Conservation (phyloP, 331 rosid species). For the Quercus lobata region DNA sequence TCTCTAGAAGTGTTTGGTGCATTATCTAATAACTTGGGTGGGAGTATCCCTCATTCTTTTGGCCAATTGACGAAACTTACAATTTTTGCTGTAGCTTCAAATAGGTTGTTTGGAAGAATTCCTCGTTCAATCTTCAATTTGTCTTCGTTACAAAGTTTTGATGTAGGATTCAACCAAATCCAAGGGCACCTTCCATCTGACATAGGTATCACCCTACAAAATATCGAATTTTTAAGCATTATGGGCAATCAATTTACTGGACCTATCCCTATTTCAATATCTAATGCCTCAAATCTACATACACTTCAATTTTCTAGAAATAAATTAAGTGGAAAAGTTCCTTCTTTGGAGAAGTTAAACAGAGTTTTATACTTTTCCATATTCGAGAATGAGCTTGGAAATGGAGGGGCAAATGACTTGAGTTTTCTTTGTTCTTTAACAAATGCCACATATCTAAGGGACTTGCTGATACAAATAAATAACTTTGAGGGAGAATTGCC, state of each 20-base stretch:
- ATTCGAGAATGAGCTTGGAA: neutral
- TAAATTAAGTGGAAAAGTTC: too few relatives aligned
- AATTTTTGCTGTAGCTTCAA: fast-evolving
- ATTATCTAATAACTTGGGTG: too few relatives aligned
- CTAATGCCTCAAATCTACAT: too few relatives aligned
- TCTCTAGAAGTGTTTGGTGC: fast-evolving
- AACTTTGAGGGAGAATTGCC: constrained; percentile 7
- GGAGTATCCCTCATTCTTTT: too few relatives aligned
- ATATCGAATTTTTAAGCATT: fast-evolving
- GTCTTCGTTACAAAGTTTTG: fast-evolving
- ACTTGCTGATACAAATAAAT: neutral
- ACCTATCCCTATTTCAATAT: too few relatives aligned
- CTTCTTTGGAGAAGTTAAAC: too few relatives aligned
- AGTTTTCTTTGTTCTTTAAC: neutral
- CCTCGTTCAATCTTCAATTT: too few relatives aligned
- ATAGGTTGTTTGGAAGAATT: too few relatives aligned
- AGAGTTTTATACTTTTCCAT: fast-evolving
- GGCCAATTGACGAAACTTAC: too few relatives aligned
- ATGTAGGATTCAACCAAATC: too few relatives aligned
- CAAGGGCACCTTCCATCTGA: too few relatives aligned
- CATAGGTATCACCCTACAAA: too few relatives aligned
- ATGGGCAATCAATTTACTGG: fast-evolving
- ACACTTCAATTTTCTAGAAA: fast-evolving
- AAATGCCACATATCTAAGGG: constrained; percentile 11
- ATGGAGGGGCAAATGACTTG: neutral